A percentile compares a stretch with the other conserved stretches of the same genome.
phyloP scores from a whole-genome alignment of 1,284 basidiomycete species.

The Ustilago bromivora region DNA sequence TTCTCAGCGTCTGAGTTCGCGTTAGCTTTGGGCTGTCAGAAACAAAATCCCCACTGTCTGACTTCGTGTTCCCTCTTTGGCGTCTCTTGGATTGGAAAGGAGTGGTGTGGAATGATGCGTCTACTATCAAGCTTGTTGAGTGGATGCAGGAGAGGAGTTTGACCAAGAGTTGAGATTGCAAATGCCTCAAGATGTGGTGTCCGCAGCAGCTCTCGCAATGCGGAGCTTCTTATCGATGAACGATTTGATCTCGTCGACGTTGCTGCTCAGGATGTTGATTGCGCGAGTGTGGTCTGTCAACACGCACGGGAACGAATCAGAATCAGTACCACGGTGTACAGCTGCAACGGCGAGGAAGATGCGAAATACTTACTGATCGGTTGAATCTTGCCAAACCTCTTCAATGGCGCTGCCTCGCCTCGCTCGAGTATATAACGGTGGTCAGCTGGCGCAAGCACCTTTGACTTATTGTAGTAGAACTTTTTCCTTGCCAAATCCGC shows the following conservation, averaged over 20 bases:
- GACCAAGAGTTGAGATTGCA: not conserved
- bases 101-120: too few relatives aligned
- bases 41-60: not conserved
- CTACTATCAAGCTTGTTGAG: too few relatives aligned
- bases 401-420: constrained; percentile 26
- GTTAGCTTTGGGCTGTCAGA: too few relatives aligned
- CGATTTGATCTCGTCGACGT: constrained; percentile 16
- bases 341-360: not conserved
- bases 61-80: not conserved
- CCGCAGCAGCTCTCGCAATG: not conserved
- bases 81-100: not conserved
- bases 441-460: constrained; percentile 37
- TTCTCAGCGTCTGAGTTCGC: not conserved
- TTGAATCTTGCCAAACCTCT: constrained; percentile 33
- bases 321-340: not conserved
- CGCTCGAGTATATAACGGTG: constrained; percentile 34
- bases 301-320: not conserved
- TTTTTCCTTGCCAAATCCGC: constrained; percentile 25
- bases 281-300: constrained; percentile 17
- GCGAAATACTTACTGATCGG: constrained; percentile 29
- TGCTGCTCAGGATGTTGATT: constrained; percentile 34
- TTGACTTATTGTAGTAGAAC: constrained; percentile 39
- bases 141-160: not conserved
- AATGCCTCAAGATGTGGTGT: not conserved
- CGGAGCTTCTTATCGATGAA: constrained; percentile 35